These are phyloP conservation scores for Thielaviopsis punctulata DNA, from an alignment of 2,329 filamentous ascomycete species.

Conservation along the genomic window DNA sequence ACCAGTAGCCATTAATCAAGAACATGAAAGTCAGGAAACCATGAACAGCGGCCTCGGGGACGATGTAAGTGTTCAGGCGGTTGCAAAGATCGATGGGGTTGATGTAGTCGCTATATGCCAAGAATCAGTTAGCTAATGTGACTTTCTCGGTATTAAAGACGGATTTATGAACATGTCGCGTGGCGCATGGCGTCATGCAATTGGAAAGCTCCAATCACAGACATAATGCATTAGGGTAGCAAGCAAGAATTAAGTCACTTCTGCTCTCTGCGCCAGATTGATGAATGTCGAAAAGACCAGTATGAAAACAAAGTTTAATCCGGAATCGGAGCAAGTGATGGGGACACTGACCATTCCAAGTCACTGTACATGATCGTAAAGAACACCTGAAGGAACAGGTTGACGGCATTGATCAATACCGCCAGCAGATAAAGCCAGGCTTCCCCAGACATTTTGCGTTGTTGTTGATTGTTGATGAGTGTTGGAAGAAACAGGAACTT, in stretches of 20 bases:
- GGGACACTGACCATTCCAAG: constrained; percentile 75
- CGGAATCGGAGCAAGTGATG: not conserved
- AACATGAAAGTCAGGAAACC: constrained; percentile 91
- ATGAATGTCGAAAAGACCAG: not conserved
- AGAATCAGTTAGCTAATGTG: constrained; percentile 15
- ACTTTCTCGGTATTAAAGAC: constrained; percentile 4
- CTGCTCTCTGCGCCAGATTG: not conserved
- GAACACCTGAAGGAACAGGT: constrained; percentile 98
- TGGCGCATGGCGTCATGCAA: not conserved
- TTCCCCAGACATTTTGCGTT: constrained; percentile 67
- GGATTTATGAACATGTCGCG: not conserved
- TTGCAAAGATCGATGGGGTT: constrained; percentile 99
- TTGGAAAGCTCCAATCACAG: not conserved
- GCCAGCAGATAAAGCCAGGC: constrained; percentile 96
- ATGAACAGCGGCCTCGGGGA: constrained; percentile 95
- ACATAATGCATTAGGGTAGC: not conserved
- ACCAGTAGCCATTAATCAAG: constrained; percentile 97
- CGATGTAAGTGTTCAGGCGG: constrained; percentile 98
- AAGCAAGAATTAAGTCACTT: not conserved
- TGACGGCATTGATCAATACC: constrained; percentile 99
- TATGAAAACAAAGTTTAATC: not conserved
- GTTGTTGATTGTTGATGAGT: not conserved
- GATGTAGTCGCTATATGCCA: constrained; percentile 71
- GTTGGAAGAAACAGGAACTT: not conserved
- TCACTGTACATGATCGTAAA: constrained; percentile 99